These are phyloP conservation scores for Aureobasidium namibiae DNA, from an alignment of 2,329 filamentous ascomycete genomes.

Conservation along the genomic window DNA sequence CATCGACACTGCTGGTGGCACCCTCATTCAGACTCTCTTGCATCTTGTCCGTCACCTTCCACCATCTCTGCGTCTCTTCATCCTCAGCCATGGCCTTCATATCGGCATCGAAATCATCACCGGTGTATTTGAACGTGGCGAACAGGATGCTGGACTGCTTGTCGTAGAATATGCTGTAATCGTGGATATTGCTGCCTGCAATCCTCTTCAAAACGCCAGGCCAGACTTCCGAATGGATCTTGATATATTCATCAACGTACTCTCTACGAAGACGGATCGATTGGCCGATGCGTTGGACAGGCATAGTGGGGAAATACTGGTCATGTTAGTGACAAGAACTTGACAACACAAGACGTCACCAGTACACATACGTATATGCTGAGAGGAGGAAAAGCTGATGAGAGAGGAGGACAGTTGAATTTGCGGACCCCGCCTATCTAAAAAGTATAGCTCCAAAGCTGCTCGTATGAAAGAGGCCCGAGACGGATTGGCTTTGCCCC, in stretches of 20 bases:
- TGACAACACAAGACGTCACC: background rate
- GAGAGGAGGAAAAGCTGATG: background rate
- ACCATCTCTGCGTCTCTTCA: slow-evolving; percentile 68
- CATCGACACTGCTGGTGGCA: slow-evolving; percentile 49
- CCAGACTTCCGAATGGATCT: slow-evolving; percentile 66
- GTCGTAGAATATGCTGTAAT: slow-evolving; percentile 70
- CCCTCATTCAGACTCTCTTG: slow-evolving; percentile 55
- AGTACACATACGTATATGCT: slow-evolving; percentile 3
- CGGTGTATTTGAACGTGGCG: slow-evolving; percentile 71
- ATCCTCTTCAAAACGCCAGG: slow-evolving; percentile 70
- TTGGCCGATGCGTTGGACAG: slow-evolving; percentile 52
- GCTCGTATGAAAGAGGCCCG: slow-evolving; percentile 11
- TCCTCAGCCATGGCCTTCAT: slow-evolving; percentile 71
- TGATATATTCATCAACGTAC: slow-evolving; percentile 60
- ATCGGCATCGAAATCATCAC: slow-evolving; percentile 61
- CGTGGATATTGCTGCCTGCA: slow-evolving; percentile 63
- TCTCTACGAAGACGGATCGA: slow-evolving; percentile 65
- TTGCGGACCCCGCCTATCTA: slow-evolving; percentile 4
- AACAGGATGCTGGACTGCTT: slow-evolving; percentile 57
- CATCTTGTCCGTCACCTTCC: slow-evolving; percentile 69
- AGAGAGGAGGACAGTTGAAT: background rate
- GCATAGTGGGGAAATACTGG: background rate
- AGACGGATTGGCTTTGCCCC: slow-evolving; percentile 9
- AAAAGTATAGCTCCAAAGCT: slow-evolving; percentile 8
- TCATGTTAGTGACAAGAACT: background rate